Evolutionary conservation across 208 protist genomes (phyloP), one percentile per base, ranked within the genome.

Genomic region (Acanthamoeba lenticulata): DNA sequence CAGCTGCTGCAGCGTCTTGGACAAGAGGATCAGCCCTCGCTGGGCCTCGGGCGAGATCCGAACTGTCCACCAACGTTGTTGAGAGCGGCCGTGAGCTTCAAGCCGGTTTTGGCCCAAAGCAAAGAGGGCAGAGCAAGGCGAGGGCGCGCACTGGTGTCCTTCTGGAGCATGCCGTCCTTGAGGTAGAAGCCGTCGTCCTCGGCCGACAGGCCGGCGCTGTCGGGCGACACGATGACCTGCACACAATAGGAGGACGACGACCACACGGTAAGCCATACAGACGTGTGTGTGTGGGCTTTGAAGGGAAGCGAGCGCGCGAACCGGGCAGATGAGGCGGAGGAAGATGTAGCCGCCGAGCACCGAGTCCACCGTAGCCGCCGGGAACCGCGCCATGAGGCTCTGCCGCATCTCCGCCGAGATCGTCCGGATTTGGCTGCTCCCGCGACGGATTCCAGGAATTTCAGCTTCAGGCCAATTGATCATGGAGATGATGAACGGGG

Each of bases 1-100:
- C 29, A 97, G 32, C 74, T 96, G 95, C 47, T 96, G 95, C 21
- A 97, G 81, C 52, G 79, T 85, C 57, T 97, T 97, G 32, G 95
- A 94, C 2, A 97, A 90, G 1, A 97, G 13, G 7, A 96, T 89
- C n/a, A 86, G 77, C 21, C 77, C 77, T 52, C 77, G 15, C 47
- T 57, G 40, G 15, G 77, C 29, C 6, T 86, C 77, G 5, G 40
- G 77, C 36, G 36, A 52, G 21, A 86, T 57, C 24, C 47, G 62
- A 19, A 72, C 62, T 72, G 62, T 7, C 32, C 34, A 34, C 32
- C 5, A 7, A 72, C 32, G 5, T 52, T 52, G 19, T 27, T n/a
- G n/a, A n/a, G n/a, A n/a, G n/a, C n/a, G n/a, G n/a, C n/a, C n/a
- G n/a, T n/a, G n/a, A n/a, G n/a, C n/a, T n/a, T n/a, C n/a, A n/a